These are phyloP conservation scores for Trichodelitschia bisporula DNA, from an alignment of 495 filamentous ascomycete genomes.

Conservation along the genomic window DNA sequence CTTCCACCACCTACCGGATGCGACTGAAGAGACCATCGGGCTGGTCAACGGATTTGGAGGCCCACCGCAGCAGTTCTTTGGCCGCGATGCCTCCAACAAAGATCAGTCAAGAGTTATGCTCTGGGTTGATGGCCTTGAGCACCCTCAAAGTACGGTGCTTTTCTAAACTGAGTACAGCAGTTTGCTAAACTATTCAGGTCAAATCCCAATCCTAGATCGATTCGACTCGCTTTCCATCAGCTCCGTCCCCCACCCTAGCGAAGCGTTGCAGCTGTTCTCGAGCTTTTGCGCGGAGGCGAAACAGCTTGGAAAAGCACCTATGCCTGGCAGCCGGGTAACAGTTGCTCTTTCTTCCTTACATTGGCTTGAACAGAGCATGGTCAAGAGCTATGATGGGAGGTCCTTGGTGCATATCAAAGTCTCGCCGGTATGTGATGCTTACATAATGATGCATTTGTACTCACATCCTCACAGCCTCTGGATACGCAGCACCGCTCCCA, in stretches of 20 bases:
- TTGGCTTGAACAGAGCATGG: too few relatives aligned
- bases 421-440: too few relatives aligned
- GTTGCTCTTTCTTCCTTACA: too few relatives aligned
- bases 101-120: constrained; percentile 16
- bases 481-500: too few relatives aligned
- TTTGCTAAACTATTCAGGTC: neutral
- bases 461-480: too few relatives aligned
- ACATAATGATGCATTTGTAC: too few relatives aligned
- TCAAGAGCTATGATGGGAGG: too few relatives aligned
- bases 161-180: constrained; percentile 1
- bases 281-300: too few relatives aligned
- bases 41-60: constrained; percentile 26
- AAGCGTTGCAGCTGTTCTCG: too few relatives aligned
- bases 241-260: neutral
- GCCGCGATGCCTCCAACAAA: constrained; percentile 5
- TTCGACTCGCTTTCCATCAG: neutral
- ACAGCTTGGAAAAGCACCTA: too few relatives aligned
- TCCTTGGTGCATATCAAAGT: too few relatives aligned
- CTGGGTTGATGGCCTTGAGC: constrained; percentile 22
- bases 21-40: constrained; percentile 20
- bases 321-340: too few relatives aligned
- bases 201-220: neutral
- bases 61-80: constrained; percentile 18
- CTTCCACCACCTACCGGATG: constrained; percentile 22
- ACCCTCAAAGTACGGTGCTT: constrained; percentile 17